Conservation (phyloP, 2,329 filamentous ascomycete species). For the Trematosphaeria pertusa region DNA sequence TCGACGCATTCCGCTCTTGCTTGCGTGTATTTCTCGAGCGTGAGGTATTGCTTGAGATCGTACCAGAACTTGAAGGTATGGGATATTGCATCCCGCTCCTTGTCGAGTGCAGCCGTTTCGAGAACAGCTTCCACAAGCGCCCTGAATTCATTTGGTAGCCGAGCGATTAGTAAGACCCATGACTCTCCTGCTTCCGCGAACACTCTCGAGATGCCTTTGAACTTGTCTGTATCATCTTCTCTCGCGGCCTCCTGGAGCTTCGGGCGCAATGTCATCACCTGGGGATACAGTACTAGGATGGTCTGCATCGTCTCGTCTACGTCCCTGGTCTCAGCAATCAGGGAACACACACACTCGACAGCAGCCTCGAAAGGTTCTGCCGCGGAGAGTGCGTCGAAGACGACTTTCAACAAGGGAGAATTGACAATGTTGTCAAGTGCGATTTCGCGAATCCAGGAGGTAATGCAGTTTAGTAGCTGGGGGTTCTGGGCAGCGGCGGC, state of each 20-base stretch:
- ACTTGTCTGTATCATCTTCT: slow-evolving; percentile 82
- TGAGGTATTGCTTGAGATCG: slow-evolving; percentile 95
- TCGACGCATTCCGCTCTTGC: slow-evolving; percentile 79
- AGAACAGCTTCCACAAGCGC: slow-evolving; percentile 86
- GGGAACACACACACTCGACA: slow-evolving; percentile 89
- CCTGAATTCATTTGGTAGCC: slow-evolving; percentile 81
- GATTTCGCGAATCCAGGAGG: slow-evolving; percentile 95
- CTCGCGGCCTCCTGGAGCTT: slow-evolving; percentile 77
- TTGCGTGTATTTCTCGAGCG: slow-evolving; percentile 86
- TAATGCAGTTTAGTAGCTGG: slow-evolving; percentile 91
- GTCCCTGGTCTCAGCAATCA: slow-evolving; percentile 90
- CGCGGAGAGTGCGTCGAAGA: slow-evolving; percentile 77
- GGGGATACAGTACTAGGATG: slow-evolving; percentile 83
- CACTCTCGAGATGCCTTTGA: slow-evolving; percentile 87
- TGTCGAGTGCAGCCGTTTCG: slow-evolving; percentile 88
- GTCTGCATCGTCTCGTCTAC: slow-evolving; percentile 87
- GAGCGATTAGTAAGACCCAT: slow-evolving; percentile 91
- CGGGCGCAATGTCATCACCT: slow-evolving; percentile 76
- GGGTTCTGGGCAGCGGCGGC: slow-evolving; percentile 83
- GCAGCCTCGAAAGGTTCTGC: slow-evolving; percentile 85
- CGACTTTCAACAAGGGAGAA: slow-evolving; percentile 81
- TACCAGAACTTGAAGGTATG: slow-evolving; percentile 99
- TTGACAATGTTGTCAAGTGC: slow-evolving; percentile 82
- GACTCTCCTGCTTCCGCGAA: slow-evolving; percentile 93
- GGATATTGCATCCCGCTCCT: slow-evolving; percentile 88